Evolutionary conservation across 1,284 basidiomycete species (phyloP).

Genomic region (Trametes pubescens): DNA sequence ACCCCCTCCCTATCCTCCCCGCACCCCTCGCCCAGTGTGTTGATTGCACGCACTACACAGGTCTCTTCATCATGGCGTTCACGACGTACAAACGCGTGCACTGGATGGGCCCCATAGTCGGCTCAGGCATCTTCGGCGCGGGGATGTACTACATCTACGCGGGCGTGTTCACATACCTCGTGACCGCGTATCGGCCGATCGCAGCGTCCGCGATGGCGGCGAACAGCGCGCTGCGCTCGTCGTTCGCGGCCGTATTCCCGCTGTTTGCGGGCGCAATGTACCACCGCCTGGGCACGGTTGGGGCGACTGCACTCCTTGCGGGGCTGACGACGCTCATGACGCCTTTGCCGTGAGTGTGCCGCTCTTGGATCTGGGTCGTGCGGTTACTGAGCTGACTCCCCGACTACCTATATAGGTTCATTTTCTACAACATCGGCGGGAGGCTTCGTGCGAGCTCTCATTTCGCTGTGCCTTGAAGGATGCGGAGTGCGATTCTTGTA

Average conservation of each 20-base stretch:
- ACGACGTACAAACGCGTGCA: conserved; percentile 72
- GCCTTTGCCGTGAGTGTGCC: conserved; percentile 78
- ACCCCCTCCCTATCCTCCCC: not conserved
- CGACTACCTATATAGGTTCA: conserved; percentile 41
- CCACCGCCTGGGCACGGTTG: conserved; percentile 67
- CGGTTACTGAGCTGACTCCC: too few relatives aligned
- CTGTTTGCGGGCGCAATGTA: conserved; percentile 72
- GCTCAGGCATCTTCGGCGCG: conserved; percentile 65
- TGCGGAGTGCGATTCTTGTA: not conserved
- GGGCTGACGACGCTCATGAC: conserved; percentile 73
- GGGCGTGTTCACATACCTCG: conserved; percentile 76
- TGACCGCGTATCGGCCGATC: conserved; percentile 78
- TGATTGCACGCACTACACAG: conserved; percentile 53
- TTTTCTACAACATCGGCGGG: conserved; percentile 51
- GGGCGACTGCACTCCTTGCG: conserved; percentile 77
- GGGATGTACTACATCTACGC: conserved; percentile 71
- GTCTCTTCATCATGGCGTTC: conserved; percentile 75
- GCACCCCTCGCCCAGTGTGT: conserved; percentile 23
- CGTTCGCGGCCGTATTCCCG: conserved; percentile 78
- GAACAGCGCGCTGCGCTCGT: conserved; percentile 71
- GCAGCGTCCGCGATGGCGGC: conserved; percentile 81
- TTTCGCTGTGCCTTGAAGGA: conserved; percentile 37
- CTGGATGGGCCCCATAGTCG: conserved; percentile 78
- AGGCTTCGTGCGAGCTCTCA: conserved; percentile 48
- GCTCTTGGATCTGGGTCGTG: too few relatives aligned